phyloP scores from a whole-genome alignment of 192 early-diverging fungal species.

The Lobosporangium transversale region DNA sequence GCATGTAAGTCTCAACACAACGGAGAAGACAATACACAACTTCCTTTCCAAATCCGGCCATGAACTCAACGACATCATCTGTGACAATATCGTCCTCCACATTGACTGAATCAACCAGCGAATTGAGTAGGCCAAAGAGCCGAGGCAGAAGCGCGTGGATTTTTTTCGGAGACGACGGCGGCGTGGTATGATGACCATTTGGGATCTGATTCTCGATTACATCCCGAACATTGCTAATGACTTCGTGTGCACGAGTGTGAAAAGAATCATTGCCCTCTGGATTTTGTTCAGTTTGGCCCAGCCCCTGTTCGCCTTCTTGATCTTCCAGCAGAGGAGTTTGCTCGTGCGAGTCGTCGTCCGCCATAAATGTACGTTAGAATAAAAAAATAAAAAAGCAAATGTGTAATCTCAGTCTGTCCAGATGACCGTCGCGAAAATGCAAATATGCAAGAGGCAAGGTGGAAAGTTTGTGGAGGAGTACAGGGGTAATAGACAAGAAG shows the following conservation, averaged over 20 bases:
- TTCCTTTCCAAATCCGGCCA: slow-evolving; percentile 39
- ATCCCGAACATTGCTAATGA: slow-evolving; percentile 26
- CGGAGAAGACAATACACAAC: slow-evolving; percentile 48
- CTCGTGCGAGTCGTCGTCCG: slow-evolving; percentile 39
- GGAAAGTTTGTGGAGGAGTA: no score
- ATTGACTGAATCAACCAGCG: slow-evolving; percentile 25
- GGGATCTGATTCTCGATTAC: slow-evolving; percentile 44
- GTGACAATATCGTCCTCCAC: slow-evolving; percentile 47
- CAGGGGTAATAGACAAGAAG: no score
- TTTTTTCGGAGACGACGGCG: slow-evolving; percentile 34
- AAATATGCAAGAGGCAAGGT: no score
- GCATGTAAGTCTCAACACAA: slow-evolving; percentile 33
- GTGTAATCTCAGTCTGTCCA: no score
- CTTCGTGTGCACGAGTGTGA: slow-evolving; percentile 5
- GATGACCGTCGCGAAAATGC: no score
- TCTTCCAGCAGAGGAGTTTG: slow-evolving; percentile 29
- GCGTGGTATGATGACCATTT: slow-evolving; percentile 31
- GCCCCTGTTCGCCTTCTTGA: not conserved
- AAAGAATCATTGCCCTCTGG: not conserved
- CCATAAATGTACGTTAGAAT: no score
- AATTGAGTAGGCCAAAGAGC: slow-evolving; percentile 49
- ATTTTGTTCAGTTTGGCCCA: not conserved
- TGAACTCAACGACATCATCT: slow-evolving; percentile 40
- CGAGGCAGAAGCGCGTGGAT: slow-evolving; percentile 44
- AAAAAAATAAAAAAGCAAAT: no score